Conservation (phyloP, 805 yeast species). For the Blastobotrys attinorum region DNA sequence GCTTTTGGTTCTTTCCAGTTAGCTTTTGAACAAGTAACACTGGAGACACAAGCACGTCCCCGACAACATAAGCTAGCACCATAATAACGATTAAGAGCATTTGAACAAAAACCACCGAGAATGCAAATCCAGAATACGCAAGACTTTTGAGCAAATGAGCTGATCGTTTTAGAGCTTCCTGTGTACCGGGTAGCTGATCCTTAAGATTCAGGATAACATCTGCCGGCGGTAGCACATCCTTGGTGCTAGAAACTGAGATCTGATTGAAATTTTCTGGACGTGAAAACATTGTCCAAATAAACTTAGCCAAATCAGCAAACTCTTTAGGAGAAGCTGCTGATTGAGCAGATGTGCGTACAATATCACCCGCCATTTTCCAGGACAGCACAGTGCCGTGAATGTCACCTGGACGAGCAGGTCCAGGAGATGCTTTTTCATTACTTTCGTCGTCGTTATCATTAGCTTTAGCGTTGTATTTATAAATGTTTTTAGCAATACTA, state of each 20-base stretch:
- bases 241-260: not conserved
- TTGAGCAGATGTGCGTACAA: conserved; percentile 8
- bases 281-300: conserved; percentile 18
- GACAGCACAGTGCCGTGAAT: conserved; percentile 17
- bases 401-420: conserved; percentile 19
- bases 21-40: too few relatives aligned
- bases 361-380: conserved; percentile 20
- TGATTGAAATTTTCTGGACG: conserved; percentile 14
- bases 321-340: conserved; percentile 5
- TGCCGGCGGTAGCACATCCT: conserved; percentile 17
- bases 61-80: conserved; percentile 16
- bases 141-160: conserved; percentile 3
- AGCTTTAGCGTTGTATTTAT: not conserved
- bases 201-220: conserved; percentile 12
- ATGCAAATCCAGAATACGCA: conserved; percentile 11
- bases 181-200: conserved; percentile 2
- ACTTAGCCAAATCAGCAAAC: conserved; percentile 9
- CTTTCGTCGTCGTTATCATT: not conserved
- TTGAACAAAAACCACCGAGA: conserved; percentile 14
- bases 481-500: not conserved
- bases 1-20: too few relatives aligned
- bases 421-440: too few relatives aligned
- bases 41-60: conserved; percentile 14
- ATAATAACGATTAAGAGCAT: conserved; percentile 14
- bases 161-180: conserved; percentile 2